Evolutionary conservation across 345 rosid genomes (phyloP).

Genomic region (Clarkia xantiana): DNA sequence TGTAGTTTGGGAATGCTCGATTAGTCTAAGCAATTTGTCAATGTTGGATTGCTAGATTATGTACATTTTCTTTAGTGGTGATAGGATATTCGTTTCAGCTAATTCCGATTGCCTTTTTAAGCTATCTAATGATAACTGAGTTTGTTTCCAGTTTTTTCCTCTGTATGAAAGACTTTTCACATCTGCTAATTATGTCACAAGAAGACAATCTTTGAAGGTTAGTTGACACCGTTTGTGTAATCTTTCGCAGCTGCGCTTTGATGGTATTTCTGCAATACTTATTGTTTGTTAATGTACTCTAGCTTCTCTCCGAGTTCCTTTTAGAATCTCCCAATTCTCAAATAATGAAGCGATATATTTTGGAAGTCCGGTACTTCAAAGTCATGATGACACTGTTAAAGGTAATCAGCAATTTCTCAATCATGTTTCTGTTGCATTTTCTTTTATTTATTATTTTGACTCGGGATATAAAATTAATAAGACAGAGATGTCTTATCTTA

Average conservation of each 20-base stretch:
- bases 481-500: no score
- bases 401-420: constrained; percentile 23
- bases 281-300: constrained; percentile 13
- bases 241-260: background rate
- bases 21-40: background rate
- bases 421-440: no score
- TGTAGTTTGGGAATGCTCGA: background rate
- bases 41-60: no score
- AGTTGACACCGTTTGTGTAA: constrained; percentile 7
- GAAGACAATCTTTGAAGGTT: constrained; percentile 95
- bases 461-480: no score
- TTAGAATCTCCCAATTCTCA: constrained; percentile 78
- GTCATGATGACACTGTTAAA: constrained; percentile 81
- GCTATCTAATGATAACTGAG: constrained; percentile 13
- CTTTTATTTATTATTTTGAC: no score
- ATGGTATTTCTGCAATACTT: background rate
- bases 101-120: background rate
- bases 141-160: constrained; percentile 70
- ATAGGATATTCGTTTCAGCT: no score
- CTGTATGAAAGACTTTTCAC: constrained; percentile 67
- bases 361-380: constrained; percentile 81
- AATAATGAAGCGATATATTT: constrained; percentile 82
- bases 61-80: no score
- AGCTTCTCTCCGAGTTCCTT: constrained; percentile 93
- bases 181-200: constrained; percentile 87